Evolutionary conservation across 192 early-diverging fungal genomes (phyloP).

Genomic region (Coemansia sp.): DNA sequence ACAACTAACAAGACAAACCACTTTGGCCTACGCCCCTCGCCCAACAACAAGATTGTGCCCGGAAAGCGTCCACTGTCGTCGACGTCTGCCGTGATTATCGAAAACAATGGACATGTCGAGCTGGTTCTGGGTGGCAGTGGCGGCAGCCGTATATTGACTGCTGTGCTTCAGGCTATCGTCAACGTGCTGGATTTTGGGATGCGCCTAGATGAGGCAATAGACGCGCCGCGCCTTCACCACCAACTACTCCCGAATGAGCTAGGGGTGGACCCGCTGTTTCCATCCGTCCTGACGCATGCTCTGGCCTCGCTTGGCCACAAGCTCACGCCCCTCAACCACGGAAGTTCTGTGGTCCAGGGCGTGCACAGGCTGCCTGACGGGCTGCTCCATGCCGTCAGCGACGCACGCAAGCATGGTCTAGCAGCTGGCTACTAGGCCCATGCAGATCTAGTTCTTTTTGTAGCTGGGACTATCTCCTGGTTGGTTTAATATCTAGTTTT

Average conservation of each 20-base stretch:
- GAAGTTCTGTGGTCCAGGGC: constrained; percentile 54
- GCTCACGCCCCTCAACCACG: constrained; percentile 24
- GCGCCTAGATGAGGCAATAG: constrained; percentile 63
- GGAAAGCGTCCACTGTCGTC: constrained; percentile 74
- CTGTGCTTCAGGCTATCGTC: constrained; percentile 67
- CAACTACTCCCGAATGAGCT: constrained; percentile 80
- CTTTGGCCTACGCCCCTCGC: constrained; percentile 78
- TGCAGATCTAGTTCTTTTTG: neutral
- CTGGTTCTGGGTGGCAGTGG: constrained; percentile 81
- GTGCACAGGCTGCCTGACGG: constrained; percentile 45
- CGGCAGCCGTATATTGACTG: constrained; percentile 76
- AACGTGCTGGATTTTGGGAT: constrained; percentile 69
- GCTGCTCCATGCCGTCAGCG: constrained; percentile 54
- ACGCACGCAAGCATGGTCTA: constrained; percentile 58
- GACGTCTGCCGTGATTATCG: constrained; percentile 49
- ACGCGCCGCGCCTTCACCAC: constrained; percentile 75
- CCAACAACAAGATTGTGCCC: constrained; percentile 74
- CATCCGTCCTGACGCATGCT: constrained; percentile 14
- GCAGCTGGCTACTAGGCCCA: constrained; percentile 50
- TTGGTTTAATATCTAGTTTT: too few relatives aligned
- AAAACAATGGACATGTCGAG: constrained; percentile 53
- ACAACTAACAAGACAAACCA: constrained; percentile 64
- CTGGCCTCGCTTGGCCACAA: constrained; percentile 43
- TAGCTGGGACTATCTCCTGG: neutral
- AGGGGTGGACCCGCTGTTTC: constrained; percentile 47